Evolutionary conservation across 495 filamentous ascomycete species (phyloP).

Genomic region (Talaromyces nanjingensis): DNA sequence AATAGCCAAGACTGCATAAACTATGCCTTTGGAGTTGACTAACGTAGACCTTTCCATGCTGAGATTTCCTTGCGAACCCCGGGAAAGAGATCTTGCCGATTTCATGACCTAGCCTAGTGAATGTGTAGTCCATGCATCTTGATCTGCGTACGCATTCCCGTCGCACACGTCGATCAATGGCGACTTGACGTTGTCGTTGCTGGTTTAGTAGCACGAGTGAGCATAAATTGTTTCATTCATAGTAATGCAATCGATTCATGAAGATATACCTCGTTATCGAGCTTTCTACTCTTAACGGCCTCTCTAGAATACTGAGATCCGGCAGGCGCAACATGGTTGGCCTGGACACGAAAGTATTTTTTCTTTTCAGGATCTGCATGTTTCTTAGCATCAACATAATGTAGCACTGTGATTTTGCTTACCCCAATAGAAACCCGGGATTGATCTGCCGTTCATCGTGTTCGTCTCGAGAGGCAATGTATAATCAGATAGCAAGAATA

Average conservation of each 20-base stretch:
- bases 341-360: conserved; percentile 51
- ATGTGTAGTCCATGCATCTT: conserved; percentile 20
- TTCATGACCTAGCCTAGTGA: conserved; percentile 23
- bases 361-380: conserved; percentile 44
- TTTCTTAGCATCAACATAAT: background rate
- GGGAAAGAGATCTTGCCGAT: conserved; percentile 11
- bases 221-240: background rate
- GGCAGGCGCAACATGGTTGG: conserved; percentile 38
- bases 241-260: background rate
- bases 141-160: conserved; percentile 31
- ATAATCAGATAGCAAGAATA: background rate
- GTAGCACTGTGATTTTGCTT: conserved; percentile 7
- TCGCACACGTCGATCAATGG: conserved; percentile 19
- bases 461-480: background rate
- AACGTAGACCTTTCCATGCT: conserved; percentile 23
- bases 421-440: conserved; percentile 45
- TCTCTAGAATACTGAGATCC: conserved; percentile 40
- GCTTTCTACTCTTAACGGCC: conserved; percentile 35
- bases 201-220: conserved; percentile 8
- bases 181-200: conserved; percentile 16
- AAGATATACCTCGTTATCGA: conserved; percentile 28
- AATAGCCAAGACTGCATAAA: conserved; percentile 29
- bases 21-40: conserved; percentile 26
- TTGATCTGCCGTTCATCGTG: conserved; percentile 21
- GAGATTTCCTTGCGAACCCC: conserved; percentile 10